A percentile compares a stretch with the other conserved stretches of the same genome.
Evolutionary conservation across 2,329 filamentous ascomycete species (phyloP).

Genomic region (Aspergillus sp.): DNA sequence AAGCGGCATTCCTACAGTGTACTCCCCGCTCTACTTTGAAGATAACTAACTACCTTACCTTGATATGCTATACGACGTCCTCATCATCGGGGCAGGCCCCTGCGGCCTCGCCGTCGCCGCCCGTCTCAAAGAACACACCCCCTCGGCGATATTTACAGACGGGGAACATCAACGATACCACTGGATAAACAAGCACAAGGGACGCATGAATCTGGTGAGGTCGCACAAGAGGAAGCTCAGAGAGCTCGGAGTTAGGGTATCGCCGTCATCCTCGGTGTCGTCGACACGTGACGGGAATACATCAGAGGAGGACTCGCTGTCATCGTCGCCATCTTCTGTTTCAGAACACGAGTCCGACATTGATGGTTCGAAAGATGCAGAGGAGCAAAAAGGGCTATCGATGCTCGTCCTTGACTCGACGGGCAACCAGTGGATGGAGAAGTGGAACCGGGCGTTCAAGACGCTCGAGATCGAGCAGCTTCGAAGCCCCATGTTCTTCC

Average conservation of each 20-base stretch:
- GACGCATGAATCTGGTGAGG: conserved; percentile 57
- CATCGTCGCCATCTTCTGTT: neutral
- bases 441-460: conserved; percentile 72
- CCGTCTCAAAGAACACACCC: conserved; percentile 71
- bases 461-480: conserved; percentile 72
- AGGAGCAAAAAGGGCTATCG: conserved; percentile 28
- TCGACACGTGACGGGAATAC: neutral
- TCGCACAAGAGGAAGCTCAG: conserved; percentile 33
- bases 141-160: conserved; percentile 80
- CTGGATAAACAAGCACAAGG: conserved; percentile 71
- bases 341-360: conserved; percentile 3
- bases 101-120: conserved; percentile 75
- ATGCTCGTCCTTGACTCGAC: conserved; percentile 71
- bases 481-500: conserved; percentile 81
- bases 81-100: conserved; percentile 76
- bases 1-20: neutral
- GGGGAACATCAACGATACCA: conserved; percentile 81
- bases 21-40: neutral
- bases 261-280: neutral
- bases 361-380: neutral
- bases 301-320: neutral
- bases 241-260: conserved; percentile 30
- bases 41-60: neutral
- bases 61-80: conserved; percentile 59
- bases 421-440: conserved; percentile 67